Base-by-base conservation (phyloP, 768 basidiomycete genomes). In the Boletus rex-veris region DNA sequence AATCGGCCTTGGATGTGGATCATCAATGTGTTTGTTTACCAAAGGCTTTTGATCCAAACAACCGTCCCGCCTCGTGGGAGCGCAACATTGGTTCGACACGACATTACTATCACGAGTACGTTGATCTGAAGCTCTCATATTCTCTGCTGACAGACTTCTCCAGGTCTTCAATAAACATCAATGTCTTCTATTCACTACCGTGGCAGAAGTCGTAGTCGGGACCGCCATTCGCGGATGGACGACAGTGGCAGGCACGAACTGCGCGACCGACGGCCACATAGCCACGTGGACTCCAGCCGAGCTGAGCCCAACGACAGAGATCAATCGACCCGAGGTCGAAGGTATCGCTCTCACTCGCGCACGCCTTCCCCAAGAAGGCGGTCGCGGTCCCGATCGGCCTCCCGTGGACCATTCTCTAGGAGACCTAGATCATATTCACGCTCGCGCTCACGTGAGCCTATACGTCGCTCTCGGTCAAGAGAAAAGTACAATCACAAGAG, bases 381-480 rank as follows among this genome's bases (percentile, higher is more conserved):
- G 46, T 60, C 68, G 16, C 53, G 63, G 48, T 67, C 70, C 35
- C 61, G 63, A 52, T 71, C 70, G 11, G 46, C 58, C 12, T 68
- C 65, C 31, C 54, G 54, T 41, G 59, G 58, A 47, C 65, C 56
- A 18, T 45, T 44, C 33, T 38, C 39, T 4, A 58, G 40, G 50
- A 51, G 51, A 50, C 63, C 43, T 0, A 58, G 58, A 50, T 60
- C 65, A 15, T 8, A 49, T 50, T 69, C 67, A 3, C 64, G 64
- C 46, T 67, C 67, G 5, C 67, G 42, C 33, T 70, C 68, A 24
- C 69, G 48, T 18, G 66, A 67, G 35, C 58, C 54, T 15, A 52
- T 53, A 48, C 67, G 65, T 45, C 68, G 58, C 53, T 78, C 77
- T 11, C 71, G 71, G 55, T 74, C 73, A 6, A 69, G 62, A 55